A percentile compares a stretch with the other conserved stretches of the same genome.
Conservation (phyloP, 495 filamentous ascomycete genomes). For the Penicillium bialowiezense region DNA sequence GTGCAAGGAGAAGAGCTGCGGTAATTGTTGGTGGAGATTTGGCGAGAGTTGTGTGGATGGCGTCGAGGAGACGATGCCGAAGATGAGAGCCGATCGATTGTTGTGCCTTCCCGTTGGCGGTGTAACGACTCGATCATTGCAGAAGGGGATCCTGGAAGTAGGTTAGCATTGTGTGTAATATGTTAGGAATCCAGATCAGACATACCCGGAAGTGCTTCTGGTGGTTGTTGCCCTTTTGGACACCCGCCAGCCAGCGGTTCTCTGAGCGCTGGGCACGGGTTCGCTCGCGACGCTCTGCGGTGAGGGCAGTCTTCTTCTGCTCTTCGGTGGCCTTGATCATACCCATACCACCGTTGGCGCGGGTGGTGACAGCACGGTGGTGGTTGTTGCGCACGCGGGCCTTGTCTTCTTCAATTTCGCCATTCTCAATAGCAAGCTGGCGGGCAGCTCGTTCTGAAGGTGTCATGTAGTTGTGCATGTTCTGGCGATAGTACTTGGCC, state of each 20-base stretch:
- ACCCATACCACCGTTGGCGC: constrained; percentile 70
- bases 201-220: constrained; percentile 77
- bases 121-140: constrained; percentile 30
- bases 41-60: not conserved
- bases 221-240: constrained; percentile 62
- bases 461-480: constrained; percentile 77
- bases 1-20: not conserved
- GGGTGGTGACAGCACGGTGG: constrained; percentile 59
- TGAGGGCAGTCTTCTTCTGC: constrained; percentile 63
- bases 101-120: not conserved
- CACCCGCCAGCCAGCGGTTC: constrained; percentile 57
- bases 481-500: constrained; percentile 85
- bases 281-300: constrained; percentile 63
- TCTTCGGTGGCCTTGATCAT: constrained; percentile 71
- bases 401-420: constrained; percentile 45
- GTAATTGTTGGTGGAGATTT: constrained; percentile 1
- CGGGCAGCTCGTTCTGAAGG: constrained; percentile 55
- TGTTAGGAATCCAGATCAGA: not conserved
- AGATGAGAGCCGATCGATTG: not conserved
- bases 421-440: constrained; percentile 46
- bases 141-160: constrained; percentile 40
- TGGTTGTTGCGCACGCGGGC: constrained; percentile 35
- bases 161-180: constrained; percentile 17
- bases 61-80: not conserved
- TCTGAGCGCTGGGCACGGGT: constrained; percentile 59